Base-by-base conservation (phyloP, 805 yeast genomes). In the Grigorovia jiainica region DNA sequence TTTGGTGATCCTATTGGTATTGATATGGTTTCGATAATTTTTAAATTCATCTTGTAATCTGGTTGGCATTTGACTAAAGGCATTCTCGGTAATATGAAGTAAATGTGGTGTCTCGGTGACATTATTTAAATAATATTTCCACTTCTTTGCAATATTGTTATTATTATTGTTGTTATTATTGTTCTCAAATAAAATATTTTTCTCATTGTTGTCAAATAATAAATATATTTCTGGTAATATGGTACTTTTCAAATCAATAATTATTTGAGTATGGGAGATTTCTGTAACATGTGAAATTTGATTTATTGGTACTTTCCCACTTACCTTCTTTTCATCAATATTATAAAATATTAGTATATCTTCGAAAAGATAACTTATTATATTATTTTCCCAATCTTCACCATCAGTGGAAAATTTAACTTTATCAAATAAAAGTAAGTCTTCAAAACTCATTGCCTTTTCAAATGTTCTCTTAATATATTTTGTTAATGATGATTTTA, bases 1-100 rank as follows among this genome's bases (percentile, higher is more conserved):
- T 17, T 32, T 38, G 7, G 29, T 9, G 3, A 15, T 13, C 6
- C 23, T 17, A 6, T 15, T 4, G 13, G 29, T 19, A 17, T n/a
- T 17, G 9, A 24, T 10, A 13, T 24, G 7, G 20, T 8, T 15
- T 18, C 8, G 5, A 23, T 34, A 24, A 4, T 30, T 25, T 7
- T 39, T 21, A 13, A 23, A 17, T 10, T 16, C 31, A 11, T 27
- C n/a, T 3, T 27, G 31, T 27, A 27, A 27, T 13, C n/a, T 15
- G 5, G 11, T 11, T 10, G 31, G 31, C n/a, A 27, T 6, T 13
- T 10, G 47, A 8, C 53, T 54, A 78, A 82, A 73, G 1, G 71
- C 70, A 47, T 70, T 77, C 1, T 71, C 64, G 1, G 82, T 71
- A 46, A 76, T 55, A 50, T 75, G 76, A 25, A 64, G 62, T 20